A percentile compares a stretch with the other conserved stretches of the same genome.
phyloP scores from a whole-genome alignment of 192 early-diverging fungal genomes.

The Rhizoclosmatium sp. region DNA sequence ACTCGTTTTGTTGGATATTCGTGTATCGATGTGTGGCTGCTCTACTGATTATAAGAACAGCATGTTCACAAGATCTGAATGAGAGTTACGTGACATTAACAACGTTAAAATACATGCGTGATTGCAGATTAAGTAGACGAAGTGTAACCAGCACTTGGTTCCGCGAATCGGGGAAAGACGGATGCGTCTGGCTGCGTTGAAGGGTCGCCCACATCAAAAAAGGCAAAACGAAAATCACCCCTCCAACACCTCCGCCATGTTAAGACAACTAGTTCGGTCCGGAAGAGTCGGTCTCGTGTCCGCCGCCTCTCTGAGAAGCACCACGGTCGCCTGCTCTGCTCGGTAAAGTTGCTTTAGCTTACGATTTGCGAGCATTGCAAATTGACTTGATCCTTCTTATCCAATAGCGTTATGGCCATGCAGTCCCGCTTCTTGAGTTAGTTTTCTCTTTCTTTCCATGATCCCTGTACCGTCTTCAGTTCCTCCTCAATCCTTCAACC shows the following conservation, averaged over 20 bases:
- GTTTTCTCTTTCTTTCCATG: neutral
- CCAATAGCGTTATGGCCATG: constrained; percentile 9
- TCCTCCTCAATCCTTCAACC: no score
- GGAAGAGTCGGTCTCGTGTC: constrained; percentile 17
- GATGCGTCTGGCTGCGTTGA: neutral
- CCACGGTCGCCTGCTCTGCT: neutral
- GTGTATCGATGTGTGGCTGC: no score
- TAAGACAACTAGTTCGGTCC: constrained; percentile 16
- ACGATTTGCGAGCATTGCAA: neutral
- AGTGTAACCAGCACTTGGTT: no score
- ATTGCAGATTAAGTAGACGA: no score
- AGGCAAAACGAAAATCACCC: neutral
- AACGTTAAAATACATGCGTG: no score
- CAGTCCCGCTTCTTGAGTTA: constrained; percentile 32
- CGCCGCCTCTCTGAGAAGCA: neutral
- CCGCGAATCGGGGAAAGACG: no score
- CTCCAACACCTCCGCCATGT: constrained; percentile 14
- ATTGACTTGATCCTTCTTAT: neutral
- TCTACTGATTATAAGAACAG: no score
- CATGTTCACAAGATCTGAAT: no score
- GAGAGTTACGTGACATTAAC: no score
- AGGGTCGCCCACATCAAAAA: neutral
- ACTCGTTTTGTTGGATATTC: neutral
- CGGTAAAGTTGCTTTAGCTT: neutral
- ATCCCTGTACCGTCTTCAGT: neutral